Conservation (phyloP, 2,329 filamentous ascomycete genomes). For the Aspergillus intermedius region DNA sequence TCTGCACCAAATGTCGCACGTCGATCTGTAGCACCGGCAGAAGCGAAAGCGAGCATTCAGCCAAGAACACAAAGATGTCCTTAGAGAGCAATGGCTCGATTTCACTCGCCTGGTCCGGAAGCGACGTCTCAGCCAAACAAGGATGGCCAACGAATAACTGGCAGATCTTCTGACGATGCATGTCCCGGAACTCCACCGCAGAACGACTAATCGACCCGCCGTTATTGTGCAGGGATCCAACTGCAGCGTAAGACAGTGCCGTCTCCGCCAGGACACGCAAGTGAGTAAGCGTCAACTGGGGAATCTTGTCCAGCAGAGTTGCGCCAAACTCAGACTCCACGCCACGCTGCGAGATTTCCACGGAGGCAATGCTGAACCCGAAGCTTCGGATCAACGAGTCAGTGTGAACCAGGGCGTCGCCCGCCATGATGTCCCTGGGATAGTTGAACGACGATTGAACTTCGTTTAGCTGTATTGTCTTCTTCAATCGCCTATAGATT, state of each 20-base stretch:
- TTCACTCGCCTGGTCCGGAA: slow-evolving; percentile 30
- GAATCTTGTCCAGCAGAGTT: slow-evolving; percentile 75
- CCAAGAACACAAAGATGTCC: slow-evolving; percentile 56
- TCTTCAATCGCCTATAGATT: slow-evolving; percentile 52
- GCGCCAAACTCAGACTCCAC: slow-evolving; percentile 65
- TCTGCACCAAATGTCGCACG: slow-evolving; percentile 68
- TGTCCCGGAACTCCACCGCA: slow-evolving; percentile 61
- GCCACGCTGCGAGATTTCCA: slow-evolving; percentile 88
- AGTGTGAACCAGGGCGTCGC: slow-evolving; percentile 45
- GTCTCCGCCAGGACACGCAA: slow-evolving; percentile 85
- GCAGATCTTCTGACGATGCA: slow-evolving; percentile 62
- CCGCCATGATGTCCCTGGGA: slow-evolving; percentile 31
- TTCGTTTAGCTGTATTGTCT: slow-evolving; percentile 48
- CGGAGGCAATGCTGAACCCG: slow-evolving; percentile 77
- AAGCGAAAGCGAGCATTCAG: slow-evolving; percentile 68
- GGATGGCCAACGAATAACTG: slow-evolving; percentile 64
- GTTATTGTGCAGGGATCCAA: slow-evolving; percentile 61
- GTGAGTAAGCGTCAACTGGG: slow-evolving; percentile 77
- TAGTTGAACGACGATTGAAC: slow-evolving; percentile 44
- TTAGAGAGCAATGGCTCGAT: slow-evolving; percentile 34
- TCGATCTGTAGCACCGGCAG: slow-evolving; percentile 63
- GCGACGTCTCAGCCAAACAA: slow-evolving; percentile 25
- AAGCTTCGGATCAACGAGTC: slow-evolving; percentile 46
- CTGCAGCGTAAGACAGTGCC: slow-evolving; percentile 71
- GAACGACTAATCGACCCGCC: slow-evolving; percentile 52